These are phyloP conservation scores for Hypsizygus ulmarius DNA, from an alignment of 1,284 basidiomycete genomes.

Conservation along the genomic window DNA sequence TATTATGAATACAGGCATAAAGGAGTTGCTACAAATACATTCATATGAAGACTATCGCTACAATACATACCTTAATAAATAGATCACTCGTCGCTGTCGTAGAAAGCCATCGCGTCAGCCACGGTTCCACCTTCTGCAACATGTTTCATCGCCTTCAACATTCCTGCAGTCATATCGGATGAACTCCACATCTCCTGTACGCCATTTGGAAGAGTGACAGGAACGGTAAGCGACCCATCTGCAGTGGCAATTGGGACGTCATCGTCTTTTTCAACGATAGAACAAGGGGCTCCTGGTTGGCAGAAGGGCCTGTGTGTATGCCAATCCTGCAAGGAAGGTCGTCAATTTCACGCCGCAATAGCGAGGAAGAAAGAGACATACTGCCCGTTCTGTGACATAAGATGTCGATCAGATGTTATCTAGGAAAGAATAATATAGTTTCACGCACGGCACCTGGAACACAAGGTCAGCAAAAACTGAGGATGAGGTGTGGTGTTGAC, in stretches of 20 bases:
- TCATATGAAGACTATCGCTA: too few species aligned
- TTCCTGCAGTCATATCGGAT: too few species aligned
- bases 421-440: not conserved
- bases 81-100: too few species aligned
- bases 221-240: too few species aligned
- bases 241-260: not conserved
- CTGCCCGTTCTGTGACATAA: slow-evolving; percentile 11
- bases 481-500: not conserved
- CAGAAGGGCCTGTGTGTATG: slow-evolving; percentile 23
- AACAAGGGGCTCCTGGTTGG: slow-evolving; percentile 30
- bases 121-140: too few species aligned
- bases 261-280: slow-evolving; percentile 25
- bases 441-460: slow-evolving; percentile 13
- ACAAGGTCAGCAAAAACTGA: not conserved
- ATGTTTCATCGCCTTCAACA: too few species aligned
- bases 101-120: too few species aligned
- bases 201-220: too few species aligned
- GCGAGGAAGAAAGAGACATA: not conserved
- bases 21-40: too few species aligned
- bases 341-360: not conserved
- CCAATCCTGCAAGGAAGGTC: slow-evolving; percentile 25
- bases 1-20: not conserved
- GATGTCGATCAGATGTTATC: not conserved
- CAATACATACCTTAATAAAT: too few species aligned
- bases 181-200: too few species aligned